These are phyloP conservation scores for Toxoplasma gondii DNA, from an alignment of 169 alveolate genomes.

Conservation along the genomic window DNA sequence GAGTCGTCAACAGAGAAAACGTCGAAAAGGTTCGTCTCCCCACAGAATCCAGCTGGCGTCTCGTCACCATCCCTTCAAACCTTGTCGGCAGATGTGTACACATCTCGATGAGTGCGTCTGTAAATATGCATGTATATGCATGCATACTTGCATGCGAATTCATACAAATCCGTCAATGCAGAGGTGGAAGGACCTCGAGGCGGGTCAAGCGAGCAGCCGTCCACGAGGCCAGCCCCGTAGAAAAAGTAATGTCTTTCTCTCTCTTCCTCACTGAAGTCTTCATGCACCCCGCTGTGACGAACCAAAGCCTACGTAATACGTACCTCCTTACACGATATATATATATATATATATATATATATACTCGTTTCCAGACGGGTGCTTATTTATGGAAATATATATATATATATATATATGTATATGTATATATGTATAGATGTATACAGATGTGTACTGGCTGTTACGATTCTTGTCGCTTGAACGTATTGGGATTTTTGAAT, in stretches of 20 bases:
- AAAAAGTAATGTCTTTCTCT: no score
- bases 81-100: neutral
- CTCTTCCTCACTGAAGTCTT: no score
- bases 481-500: no score
- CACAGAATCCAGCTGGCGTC: neutral
- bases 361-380: no score
- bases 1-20: conserved; percentile 92
- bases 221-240: no score
- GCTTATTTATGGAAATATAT: neutral
- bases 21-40: conserved; percentile 88
- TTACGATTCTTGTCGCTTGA: neutral
- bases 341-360: no score
- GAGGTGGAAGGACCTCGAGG: no score
- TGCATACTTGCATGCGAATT: neutral
- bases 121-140: neutral
- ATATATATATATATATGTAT: neutral
- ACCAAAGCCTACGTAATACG: no score
- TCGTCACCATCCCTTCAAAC: neutral
- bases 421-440: neutral
- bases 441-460: neutral
- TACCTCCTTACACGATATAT: no score
- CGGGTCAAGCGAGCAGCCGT: no score
- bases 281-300: no score
- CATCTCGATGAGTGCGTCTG: neutral
- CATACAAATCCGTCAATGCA: no score